Base-by-base conservation (phyloP, 2,329 filamentous ascomycete species). In the Xylaria sp. region DNA sequence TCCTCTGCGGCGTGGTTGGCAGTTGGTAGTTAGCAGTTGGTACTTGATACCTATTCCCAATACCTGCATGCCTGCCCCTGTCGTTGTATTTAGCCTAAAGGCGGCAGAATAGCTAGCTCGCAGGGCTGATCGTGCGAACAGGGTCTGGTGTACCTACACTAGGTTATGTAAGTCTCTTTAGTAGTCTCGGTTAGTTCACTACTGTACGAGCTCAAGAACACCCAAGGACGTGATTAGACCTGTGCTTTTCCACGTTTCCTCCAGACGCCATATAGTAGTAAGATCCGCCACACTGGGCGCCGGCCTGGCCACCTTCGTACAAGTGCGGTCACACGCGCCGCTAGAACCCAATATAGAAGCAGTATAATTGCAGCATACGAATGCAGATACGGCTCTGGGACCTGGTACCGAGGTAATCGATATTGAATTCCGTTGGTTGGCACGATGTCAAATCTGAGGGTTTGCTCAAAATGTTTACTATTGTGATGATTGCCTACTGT, bases 1-100 rank as follows among this genome's bases (percentile, higher is more conserved):
- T 55, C n/a, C 36, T 57, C 43, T 43, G 61, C 55, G 56, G 62
- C 36, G 60, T 64, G 61, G 51, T 57, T 57, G 36, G 43, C 31
- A 51, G 51, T 57, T 57, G 36, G 36, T 31, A 51, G 41, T 57
- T 57, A 25, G 36, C 31, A 51, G 41, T 46, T 51, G 28, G 59
- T 62, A 56, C 48, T 46, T 51, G 51, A 60, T 62, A 49, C 52
- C 36, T 7, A 48, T 70, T 56, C 55, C 33, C 52, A 49, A 41
- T 31, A 31, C 49, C 31, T 66, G 49, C 67, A 64, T 57, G 36
- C 49, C 18, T 43, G 3, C 64, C 69, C 61, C 25, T 33, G 57
- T 64, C 62, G 10, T 48, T 60, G 63, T 36, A 72, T 73, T 73
- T 73, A 73, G 72, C 72, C 72, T 73, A 51, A 73, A 72, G 52